A percentile compares a stretch with the other conserved stretches of the same genome.
phyloP scores from a whole-genome alignment of 129 eudicot species.

The Pseudognaphalium luteoalbum region DNA sequence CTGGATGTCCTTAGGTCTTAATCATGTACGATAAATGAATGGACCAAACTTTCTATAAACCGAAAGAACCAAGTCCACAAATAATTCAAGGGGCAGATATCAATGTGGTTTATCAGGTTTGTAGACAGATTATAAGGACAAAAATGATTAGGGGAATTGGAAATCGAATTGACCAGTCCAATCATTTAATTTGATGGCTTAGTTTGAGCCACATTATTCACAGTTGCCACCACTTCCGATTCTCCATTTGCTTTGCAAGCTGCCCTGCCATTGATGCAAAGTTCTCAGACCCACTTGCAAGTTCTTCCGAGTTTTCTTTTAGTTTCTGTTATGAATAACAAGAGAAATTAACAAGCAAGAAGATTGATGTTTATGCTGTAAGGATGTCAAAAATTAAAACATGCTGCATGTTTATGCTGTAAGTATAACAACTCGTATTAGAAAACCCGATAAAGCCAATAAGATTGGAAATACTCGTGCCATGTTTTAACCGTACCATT shows the following conservation, averaged over 20 bases:
- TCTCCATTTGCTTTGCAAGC: slow-evolving; percentile 79
- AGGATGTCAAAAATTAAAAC: neutral
- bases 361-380: neutral
- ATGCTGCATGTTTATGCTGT: neutral
- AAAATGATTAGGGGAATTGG: neutral
- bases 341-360: neutral
- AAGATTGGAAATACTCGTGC: no score
- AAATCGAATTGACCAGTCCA: neutral
- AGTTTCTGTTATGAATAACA: slow-evolving; percentile 51
- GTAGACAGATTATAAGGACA: slow-evolving; percentile 16
- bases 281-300: slow-evolving; percentile 71
- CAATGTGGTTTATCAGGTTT: slow-evolving; percentile 2
- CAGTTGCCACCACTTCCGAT: slow-evolving; percentile 94
- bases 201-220: slow-evolving; percentile 27
- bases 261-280: slow-evolving; percentile 76
- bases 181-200: neutral
- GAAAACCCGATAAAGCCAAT: no score
- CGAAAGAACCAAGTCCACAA: slow-evolving; percentile 8
- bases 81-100: neutral
- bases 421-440: no score
- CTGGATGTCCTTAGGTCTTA: no score
- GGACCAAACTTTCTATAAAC: slow-evolving; percentile 22
- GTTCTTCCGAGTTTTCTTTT: slow-evolving; percentile 65
- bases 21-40: neutral
- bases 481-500: neutral